phyloP scores from a whole-genome alignment of 73 alveolate species.

The Paramecium octaurelia region DNA sequence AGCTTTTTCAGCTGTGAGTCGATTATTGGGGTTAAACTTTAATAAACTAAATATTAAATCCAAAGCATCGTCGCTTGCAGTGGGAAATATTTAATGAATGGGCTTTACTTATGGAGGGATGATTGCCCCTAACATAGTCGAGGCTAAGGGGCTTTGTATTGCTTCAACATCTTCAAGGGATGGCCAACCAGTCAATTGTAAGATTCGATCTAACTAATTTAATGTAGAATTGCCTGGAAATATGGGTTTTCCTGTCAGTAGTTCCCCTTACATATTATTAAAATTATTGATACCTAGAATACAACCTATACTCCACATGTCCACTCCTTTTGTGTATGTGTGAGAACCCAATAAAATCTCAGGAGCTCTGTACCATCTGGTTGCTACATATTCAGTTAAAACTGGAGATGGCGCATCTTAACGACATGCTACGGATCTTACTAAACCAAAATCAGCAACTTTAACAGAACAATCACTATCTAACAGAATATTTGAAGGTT shows the following conservation, averaged over 20 bases:
- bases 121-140: slow-evolving; percentile 81
- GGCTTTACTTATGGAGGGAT: slow-evolving; percentile 72
- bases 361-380: slow-evolving; percentile 96
- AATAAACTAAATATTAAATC: slow-evolving; percentile 69
- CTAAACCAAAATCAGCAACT: slow-evolving; percentile 93
- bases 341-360: slow-evolving; percentile 85
- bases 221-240: slow-evolving; percentile 89
- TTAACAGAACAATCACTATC: slow-evolving; percentile 86
- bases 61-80: slow-evolving; percentile 81
- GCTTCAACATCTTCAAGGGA: slow-evolving; percentile 80
- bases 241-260: slow-evolving; percentile 82
- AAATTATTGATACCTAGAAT: slow-evolving; percentile 56
- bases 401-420: slow-evolving; percentile 76
- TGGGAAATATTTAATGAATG: slow-evolving; percentile 70
- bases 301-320: slow-evolving; percentile 95
- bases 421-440: slow-evolving; percentile 74
- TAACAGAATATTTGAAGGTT: slow-evolving; percentile 82
- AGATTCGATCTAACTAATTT: slow-evolving; percentile 73
- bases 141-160: slow-evolving; percentile 72
- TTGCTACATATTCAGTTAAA: slow-evolving; percentile 88
- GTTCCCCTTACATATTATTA: slow-evolving; percentile 64
- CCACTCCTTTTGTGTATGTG: slow-evolving; percentile 85
- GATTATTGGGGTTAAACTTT: slow-evolving; percentile 78
- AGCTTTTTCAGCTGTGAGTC: slow-evolving; percentile 82
- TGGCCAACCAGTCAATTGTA: slow-evolving; percentile 86